Conservation (phyloP, 192 early-diverging fungal species). For the Coemansia sp. region DNA sequence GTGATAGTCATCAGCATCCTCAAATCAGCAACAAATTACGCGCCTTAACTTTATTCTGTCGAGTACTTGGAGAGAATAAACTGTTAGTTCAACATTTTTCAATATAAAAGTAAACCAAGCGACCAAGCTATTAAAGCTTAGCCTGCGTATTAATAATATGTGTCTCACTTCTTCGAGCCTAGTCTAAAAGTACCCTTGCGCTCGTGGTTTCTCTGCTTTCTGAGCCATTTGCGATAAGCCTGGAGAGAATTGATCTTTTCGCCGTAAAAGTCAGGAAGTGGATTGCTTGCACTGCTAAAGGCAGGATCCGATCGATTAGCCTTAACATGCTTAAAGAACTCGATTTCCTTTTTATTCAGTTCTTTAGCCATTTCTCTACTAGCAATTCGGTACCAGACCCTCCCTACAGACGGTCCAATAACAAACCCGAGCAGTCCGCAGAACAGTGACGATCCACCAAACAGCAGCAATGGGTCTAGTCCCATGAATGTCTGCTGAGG, state of each 20-base stretch:
- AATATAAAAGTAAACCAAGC: constrained; percentile 2
- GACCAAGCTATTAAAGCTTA: not conserved
- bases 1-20: no score
- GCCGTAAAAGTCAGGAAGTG: constrained; percentile 88
- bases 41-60: no score
- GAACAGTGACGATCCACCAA: constrained; percentile 54
- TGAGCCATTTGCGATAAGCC: constrained; percentile 83
- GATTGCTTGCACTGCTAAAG: constrained; percentile 67
- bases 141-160: not conserved
- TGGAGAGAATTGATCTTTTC: constrained; percentile 84
- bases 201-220: constrained; percentile 80
- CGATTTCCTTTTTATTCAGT: constrained; percentile 55
- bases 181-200: constrained; percentile 69
- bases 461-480: constrained; percentile 62
- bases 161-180: constrained; percentile 29
- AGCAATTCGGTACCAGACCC: constrained; percentile 56
- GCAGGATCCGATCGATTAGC: constrained; percentile 67
- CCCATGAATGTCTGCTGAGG: constrained; percentile 66
- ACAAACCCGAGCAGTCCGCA: constrained; percentile 64
- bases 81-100: not conserved
- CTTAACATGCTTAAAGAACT: constrained; percentile 64
- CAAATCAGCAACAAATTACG: no score
- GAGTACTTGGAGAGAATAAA: no score
- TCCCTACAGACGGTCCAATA: constrained; percentile 64
- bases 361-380: constrained; percentile 44